Evolutionary conservation across 805 yeast species (phyloP), one percentile per base, ranked within the genome.

Genomic region (Cyberlindnera mycetangii): DNA sequence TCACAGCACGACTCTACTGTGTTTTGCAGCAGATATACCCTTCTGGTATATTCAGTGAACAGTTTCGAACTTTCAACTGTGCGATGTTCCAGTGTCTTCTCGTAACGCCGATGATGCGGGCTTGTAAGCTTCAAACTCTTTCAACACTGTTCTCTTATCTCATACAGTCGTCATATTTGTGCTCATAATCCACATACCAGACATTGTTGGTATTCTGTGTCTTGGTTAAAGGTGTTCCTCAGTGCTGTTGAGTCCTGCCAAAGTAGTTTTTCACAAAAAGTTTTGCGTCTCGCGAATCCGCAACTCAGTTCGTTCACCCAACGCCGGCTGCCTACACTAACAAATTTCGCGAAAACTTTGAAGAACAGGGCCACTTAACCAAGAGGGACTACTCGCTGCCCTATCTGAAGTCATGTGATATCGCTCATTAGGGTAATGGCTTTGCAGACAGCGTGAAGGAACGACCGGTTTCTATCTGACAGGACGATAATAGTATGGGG

Each of bases 201-300:
- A 49, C 61, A 58, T 58, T 44, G 51, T 58, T 56, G 49, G 47
- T 52, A 47, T 52, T 49, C 45, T 49, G 53, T 43, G 45, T 50
- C 47, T 21, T 48, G 49, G 41, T 48, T 17, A 24, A 20, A 37
- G 32, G 32, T 21, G 32, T 44, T 25, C 16, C 19, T 20, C 18
- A 20, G 33, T 38, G 12, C 17, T 31, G 47, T 42, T n/a, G 41
- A 33, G 47, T 39, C 41, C 45, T 32, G 32, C 22, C 32, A 32
- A 46, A 20, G 47, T 45, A 48, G 48, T 51, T 52, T 54, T 54
- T 52, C 52, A 46, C 48, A 56, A 56, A 56, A 56, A 56, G 55
- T 56, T 55, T 57, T 57, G 60, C 60, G 61, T 57, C 49, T 28
- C 25, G 50, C 51, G 51, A 45, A 30, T 30, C 32, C 16, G 32